These are phyloP conservation scores for Serendipita sp. DNA, from an alignment of 768 basidiomycete species.

Conservation along the genomic window DNA sequence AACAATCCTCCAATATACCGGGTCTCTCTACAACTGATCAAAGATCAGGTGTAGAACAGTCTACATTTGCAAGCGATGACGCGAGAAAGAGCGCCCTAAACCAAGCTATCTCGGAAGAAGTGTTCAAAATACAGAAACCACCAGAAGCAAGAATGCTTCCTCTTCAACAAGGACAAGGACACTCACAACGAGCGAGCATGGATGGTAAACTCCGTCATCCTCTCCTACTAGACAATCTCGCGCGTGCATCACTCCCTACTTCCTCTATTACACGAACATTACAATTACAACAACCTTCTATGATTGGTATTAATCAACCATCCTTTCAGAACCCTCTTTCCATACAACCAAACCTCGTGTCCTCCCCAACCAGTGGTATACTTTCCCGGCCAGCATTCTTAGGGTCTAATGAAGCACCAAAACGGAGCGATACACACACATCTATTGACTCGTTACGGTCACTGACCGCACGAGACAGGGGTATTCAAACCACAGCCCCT, in stretches of 20 bases:
- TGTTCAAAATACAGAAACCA: constrained; percentile 8
- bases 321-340: constrained; percentile 19
- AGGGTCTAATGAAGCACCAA: not conserved
- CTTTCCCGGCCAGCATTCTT: not conserved
- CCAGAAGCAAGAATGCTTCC: constrained; percentile 5
- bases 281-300: constrained; percentile 7
- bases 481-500: constrained; percentile 14
- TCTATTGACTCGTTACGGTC: constrained; percentile 46
- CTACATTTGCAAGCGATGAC: not conserved
- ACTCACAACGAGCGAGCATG: not conserved
- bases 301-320: constrained; percentile 14
- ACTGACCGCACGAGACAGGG: constrained; percentile 21
- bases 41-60: not conserved
- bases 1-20: no score
- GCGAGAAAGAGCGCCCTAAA: constrained; percentile 4
- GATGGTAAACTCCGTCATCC: constrained; percentile 8
- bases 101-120: constrained; percentile 9
- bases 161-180: not conserved
- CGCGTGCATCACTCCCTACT: constrained; percentile 47
- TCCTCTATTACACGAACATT: constrained; percentile 35
- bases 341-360: constrained; percentile 15
- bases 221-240: constrained; percentile 28
- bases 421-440: constrained; percentile 18
- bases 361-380: not conserved
- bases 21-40: no score